These are phyloP conservation scores for Penicillium digitatum DNA, from an alignment of 2,329 filamentous ascomycete genomes.

Conservation along the genomic window DNA sequence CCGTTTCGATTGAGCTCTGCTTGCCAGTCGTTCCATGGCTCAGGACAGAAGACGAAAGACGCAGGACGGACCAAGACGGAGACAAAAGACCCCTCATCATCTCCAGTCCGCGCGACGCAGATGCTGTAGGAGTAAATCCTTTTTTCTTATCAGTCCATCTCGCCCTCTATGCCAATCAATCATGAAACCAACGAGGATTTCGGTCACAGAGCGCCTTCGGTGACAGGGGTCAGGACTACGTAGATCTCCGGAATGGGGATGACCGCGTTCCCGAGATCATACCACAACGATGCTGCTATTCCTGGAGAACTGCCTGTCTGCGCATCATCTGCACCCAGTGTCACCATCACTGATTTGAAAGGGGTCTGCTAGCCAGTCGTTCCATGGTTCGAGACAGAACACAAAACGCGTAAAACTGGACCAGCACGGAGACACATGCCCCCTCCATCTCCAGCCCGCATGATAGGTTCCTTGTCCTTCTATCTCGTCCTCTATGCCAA, in stretches of 20 bases:
- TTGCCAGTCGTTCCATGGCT: not conserved
- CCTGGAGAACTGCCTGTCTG: not conserved
- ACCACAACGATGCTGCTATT: not conserved
- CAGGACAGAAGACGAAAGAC: not conserved
- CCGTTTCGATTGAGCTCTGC: not conserved
- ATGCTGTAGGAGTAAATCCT: not conserved
- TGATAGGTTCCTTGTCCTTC: not conserved
- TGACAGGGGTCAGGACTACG: not conserved
- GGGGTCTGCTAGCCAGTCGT: no score
- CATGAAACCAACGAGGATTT: not conserved
- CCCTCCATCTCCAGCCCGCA: not conserved
- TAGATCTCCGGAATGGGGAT: not conserved
- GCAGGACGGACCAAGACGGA: not conserved
- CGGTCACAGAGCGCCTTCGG: not conserved
- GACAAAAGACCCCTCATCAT: not conserved
- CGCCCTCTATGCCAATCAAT: not conserved
- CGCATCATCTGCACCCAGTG: not conserved
- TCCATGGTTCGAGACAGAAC: not conserved
- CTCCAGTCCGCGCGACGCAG: not conserved
- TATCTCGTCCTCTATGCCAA: not conserved
- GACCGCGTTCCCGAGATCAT: not conserved
- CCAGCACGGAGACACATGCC: not conserved
- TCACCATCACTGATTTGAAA: no score
- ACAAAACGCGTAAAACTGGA: not conserved
- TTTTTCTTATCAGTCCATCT: not conserved